A percentile compares a stretch with the other conserved stretches of the same genome.
These are phyloP conservation scores for Orbilia javanica DNA, from an alignment of 2,329 filamentous ascomycete genomes.

Conservation along the genomic window DNA sequence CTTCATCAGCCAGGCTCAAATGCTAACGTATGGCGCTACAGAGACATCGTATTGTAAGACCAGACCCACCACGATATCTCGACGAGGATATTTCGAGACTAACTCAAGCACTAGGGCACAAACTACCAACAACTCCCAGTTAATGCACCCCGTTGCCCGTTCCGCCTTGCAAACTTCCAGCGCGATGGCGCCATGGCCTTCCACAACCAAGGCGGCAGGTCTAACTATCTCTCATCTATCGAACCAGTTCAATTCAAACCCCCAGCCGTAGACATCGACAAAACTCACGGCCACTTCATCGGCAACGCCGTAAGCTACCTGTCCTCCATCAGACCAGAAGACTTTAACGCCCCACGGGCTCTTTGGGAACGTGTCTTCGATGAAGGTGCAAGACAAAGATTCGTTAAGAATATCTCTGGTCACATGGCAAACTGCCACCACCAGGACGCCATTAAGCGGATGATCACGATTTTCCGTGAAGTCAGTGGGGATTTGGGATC, in stretches of 20 bases:
- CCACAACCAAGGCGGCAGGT: slow-evolving; percentile 75
- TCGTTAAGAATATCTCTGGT: slow-evolving; percentile 73
- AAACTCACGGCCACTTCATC: slow-evolving; percentile 66
- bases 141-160: slow-evolving; percentile 63
- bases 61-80: background rate
- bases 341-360: slow-evolving; percentile 69
- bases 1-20: background rate
- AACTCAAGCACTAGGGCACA: slow-evolving; percentile 65
- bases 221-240: slow-evolving; percentile 72
- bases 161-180: slow-evolving; percentile 73
- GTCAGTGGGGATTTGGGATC: slow-evolving; percentile 72
- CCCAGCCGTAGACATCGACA: slow-evolving; percentile 66
- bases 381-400: slow-evolving; percentile 71
- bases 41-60: slow-evolving; percentile 57
- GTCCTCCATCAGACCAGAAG: slow-evolving; percentile 66
- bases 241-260: slow-evolving; percentile 67
- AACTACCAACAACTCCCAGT: slow-evolving; percentile 74
- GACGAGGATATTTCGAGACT: background rate
- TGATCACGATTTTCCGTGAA: slow-evolving; percentile 76
- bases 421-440: slow-evolving; percentile 73
- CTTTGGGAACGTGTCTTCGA: slow-evolving; percentile 75
- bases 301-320: slow-evolving; percentile 68
- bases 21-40: slow-evolving; percentile 15
- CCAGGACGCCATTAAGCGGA: slow-evolving; percentile 74
- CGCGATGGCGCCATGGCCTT: slow-evolving; percentile 79